phyloP scores from a whole-genome alignment of 768 basidiomycete genomes.

The Clitopilus hobsonii region DNA sequence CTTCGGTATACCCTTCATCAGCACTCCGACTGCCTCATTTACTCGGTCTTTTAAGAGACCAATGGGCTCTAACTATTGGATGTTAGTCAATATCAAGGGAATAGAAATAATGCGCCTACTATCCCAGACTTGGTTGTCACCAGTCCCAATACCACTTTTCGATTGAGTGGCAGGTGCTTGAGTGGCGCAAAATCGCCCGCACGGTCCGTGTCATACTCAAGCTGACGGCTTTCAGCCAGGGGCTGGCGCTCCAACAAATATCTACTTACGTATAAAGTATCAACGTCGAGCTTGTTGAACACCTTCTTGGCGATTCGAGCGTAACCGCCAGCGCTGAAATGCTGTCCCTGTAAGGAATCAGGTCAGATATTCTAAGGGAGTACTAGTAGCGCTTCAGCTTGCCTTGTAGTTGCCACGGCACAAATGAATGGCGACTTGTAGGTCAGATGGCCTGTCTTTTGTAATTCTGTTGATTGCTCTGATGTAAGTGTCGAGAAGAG shows the following conservation, averaged over 20 bases:
- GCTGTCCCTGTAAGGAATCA: slow-evolving; percentile 27
- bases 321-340: slow-evolving; percentile 62
- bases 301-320: slow-evolving; percentile 48
- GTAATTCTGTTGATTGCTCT: slow-evolving; percentile 57
- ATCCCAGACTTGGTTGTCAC: slow-evolving; percentile 44
- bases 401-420: slow-evolving; percentile 55
- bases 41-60: slow-evolving; percentile 46
- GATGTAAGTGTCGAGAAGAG: slow-evolving; percentile 66
- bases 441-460: slow-evolving; percentile 45
- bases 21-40: slow-evolving; percentile 46
- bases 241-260: not conserved
- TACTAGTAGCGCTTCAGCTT: slow-evolving; percentile 13
- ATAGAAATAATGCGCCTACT: slow-evolving; percentile 17
- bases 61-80: slow-evolving; percentile 41
- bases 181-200: slow-evolving; percentile 58
- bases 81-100: not conserved
- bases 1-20: slow-evolving; percentile 36
- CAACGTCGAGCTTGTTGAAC: slow-evolving; percentile 56
- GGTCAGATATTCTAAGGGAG: slow-evolving; percentile 24
- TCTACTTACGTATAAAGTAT: slow-evolving; percentile 42
- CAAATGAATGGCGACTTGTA: slow-evolving; percentile 55
- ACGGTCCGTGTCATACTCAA: slow-evolving; percentile 64
- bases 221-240: slow-evolving; percentile 26
- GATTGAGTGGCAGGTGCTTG: slow-evolving; percentile 42
- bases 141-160: slow-evolving; percentile 43